Evolutionary conservation across 2,329 filamentous ascomycete genomes (phyloP).

Genomic region (Cercospora sp.): DNA sequence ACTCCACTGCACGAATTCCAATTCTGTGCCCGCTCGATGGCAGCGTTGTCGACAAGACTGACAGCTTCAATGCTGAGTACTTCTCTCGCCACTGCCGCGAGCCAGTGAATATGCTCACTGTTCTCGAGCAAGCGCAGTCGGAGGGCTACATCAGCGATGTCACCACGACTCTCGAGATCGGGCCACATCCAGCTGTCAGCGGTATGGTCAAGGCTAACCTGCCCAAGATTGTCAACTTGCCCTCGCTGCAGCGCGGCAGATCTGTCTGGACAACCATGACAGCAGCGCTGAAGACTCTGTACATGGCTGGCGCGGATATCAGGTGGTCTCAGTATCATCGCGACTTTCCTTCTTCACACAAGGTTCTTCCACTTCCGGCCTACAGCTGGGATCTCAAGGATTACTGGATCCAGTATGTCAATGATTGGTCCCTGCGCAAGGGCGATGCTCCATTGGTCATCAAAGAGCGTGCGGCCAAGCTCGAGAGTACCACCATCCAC

Average conservation of each 20-base stretch:
- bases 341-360: background rate
- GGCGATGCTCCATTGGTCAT: background rate
- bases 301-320: background rate
- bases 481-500: slow-evolving; percentile 20
- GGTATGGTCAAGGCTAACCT: background rate
- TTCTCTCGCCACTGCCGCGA: slow-evolving; percentile 38
- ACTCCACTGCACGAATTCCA: slow-evolving; percentile 31
- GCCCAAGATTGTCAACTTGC: slow-evolving; percentile 31
- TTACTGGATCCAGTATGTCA: background rate
- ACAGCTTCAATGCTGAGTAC: slow-evolving; percentile 29
- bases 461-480: background rate
- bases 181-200: slow-evolving; percentile 47
- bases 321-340: background rate
- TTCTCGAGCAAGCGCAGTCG: slow-evolving; percentile 24
- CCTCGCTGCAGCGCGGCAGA: slow-evolving; percentile 9
- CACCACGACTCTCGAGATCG: slow-evolving; percentile 48
- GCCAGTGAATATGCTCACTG: slow-evolving; percentile 43
- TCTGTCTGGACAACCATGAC: background rate
- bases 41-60: slow-evolving; percentile 30
- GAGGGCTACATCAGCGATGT: slow-evolving; percentile 42
- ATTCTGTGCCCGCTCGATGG: slow-evolving; percentile 36
- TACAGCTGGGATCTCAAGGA: background rate
- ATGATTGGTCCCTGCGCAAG: background rate
- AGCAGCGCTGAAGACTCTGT: background rate
- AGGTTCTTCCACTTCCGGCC: background rate